These are phyloP conservation scores for Psilocybe sp. DNA, from an alignment of 768 basidiomycete species.

Conservation along the genomic window DNA sequence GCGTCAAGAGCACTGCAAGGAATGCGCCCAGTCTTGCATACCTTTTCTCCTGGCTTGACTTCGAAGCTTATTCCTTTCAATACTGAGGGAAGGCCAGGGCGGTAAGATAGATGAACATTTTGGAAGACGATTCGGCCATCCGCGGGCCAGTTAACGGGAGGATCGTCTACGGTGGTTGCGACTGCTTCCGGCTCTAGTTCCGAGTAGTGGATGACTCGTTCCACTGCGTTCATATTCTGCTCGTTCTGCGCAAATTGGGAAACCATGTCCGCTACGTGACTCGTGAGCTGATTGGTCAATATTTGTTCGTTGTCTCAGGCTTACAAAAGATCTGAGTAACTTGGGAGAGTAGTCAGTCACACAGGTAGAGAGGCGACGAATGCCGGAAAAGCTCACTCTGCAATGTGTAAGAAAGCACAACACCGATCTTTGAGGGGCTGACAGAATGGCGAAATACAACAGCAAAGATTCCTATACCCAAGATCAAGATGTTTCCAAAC, in stretches of 20 bases:
- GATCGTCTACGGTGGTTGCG: constrained; percentile 37
- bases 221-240: constrained; percentile 73
- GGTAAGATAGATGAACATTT: constrained; percentile 55
- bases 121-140: constrained; percentile 54
- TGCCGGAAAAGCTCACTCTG: constrained; percentile 33
- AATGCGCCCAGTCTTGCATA: constrained; percentile 21
- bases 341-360: too few relatives aligned
- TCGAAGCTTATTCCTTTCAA: constrained; percentile 58
- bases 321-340: constrained; percentile 47
- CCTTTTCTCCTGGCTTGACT: constrained; percentile 64
- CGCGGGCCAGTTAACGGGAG: constrained; percentile 47
- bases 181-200: constrained; percentile 58
- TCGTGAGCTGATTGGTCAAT: too few relatives aligned
- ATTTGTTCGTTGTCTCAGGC: constrained; percentile 9
- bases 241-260: constrained; percentile 58
- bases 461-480: constrained; percentile 74
- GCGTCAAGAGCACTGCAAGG: not conserved
- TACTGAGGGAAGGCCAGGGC: constrained; percentile 62
- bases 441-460: constrained; percentile 58
- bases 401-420: constrained; percentile 48
- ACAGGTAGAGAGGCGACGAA: not conserved
- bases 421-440: constrained; percentile 55
- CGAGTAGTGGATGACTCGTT: constrained; percentile 65
- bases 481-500: constrained; percentile 62
- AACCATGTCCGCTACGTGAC: constrained; percentile 48